These are phyloP conservation scores for Umbelopsis sp. DNA, from an alignment of 192 early-diverging fungal species.

Conservation along the genomic window DNA sequence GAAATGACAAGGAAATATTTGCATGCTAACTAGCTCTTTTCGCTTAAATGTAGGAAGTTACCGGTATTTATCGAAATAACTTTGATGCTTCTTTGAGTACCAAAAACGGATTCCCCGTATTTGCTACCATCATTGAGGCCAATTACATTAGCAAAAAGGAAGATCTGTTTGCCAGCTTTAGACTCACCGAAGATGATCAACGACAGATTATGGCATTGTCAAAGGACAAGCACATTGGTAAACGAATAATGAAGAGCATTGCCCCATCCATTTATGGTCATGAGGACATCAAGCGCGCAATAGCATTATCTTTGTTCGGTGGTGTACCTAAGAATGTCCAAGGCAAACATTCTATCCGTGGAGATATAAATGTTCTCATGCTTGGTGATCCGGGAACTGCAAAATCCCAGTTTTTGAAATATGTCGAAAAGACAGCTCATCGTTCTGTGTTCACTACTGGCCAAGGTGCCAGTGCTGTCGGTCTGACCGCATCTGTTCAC, in stretches of 20 bases:
- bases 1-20: background rate
- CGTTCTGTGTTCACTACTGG: conserved; percentile 87
- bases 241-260: conserved; percentile 88
- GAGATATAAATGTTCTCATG: conserved; percentile 97
- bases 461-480: conserved; percentile 84
- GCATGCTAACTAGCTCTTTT: background rate
- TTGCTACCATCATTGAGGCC: conserved; percentile 95
- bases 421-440: conserved; percentile 83
- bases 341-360: conserved; percentile 93
- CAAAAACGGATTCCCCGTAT: conserved; percentile 96
- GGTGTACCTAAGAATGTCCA: conserved; percentile 94
- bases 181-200: conserved; percentile 90
- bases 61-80: conserved; percentile 94
- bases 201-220: conserved; percentile 73
- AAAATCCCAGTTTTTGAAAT: conserved; percentile 87
- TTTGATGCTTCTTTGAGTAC: conserved; percentile 87
- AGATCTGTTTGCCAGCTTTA: conserved; percentile 85
- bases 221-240: conserved; percentile 78
- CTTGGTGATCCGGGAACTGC: conserved; percentile 90
- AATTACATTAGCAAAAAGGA: conserved; percentile 91
- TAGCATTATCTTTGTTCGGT: conserved; percentile 94
- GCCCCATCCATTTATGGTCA: conserved; percentile 99
- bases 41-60: conserved; percentile 67
- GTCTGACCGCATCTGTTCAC: conserved; percentile 81
- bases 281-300: conserved; percentile 93